Evolutionary conservation across 2,329 filamentous ascomycete genomes (phyloP).

Genomic region (Alternaria ethzedia): DNA sequence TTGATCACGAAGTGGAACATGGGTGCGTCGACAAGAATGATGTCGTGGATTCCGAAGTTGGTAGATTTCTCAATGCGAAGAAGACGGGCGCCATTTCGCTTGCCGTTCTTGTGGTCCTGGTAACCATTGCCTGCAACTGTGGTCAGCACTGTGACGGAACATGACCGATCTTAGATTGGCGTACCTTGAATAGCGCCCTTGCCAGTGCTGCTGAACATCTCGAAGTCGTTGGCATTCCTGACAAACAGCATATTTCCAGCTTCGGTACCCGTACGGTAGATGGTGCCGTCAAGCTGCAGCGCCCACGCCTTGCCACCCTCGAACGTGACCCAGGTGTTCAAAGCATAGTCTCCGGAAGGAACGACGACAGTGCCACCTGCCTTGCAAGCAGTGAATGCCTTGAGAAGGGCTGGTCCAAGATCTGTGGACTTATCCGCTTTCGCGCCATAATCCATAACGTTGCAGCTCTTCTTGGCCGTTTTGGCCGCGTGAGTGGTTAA

Average conservation of each 20-base stretch:
- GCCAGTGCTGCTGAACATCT: slow-evolving; percentile 60
- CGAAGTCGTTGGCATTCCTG: slow-evolving; percentile 59
- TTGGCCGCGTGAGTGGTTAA: slow-evolving; percentile 48
- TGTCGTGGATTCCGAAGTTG: slow-evolving; percentile 59
- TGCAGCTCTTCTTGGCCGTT: slow-evolving; percentile 58
- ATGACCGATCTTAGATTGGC: not conserved
- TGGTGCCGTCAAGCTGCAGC: slow-evolving; percentile 60
- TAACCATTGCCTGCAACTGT: slow-evolving; percentile 53
- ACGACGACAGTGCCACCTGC: slow-evolving; percentile 59
- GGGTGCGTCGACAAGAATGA: slow-evolving; percentile 58
- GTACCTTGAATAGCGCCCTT: slow-evolving; percentile 59
- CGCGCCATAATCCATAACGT: slow-evolving; percentile 60
- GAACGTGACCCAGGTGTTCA: slow-evolving; percentile 59
- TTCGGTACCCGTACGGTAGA: slow-evolving; percentile 59
- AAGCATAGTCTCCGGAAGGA: slow-evolving; percentile 57
- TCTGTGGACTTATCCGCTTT: slow-evolving; percentile 60
- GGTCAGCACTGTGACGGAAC: not conserved
- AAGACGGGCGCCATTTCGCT: slow-evolving; percentile 52
- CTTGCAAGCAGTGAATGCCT: slow-evolving; percentile 60
- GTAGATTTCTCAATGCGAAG: slow-evolving; percentile 54
- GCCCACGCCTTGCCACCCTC: slow-evolving; percentile 57
- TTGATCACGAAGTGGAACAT: slow-evolving; percentile 60
- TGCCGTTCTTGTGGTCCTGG: slow-evolving; percentile 54
- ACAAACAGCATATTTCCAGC: slow-evolving; percentile 63
- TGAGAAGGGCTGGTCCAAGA: slow-evolving; percentile 55